Conservation (phyloP, 768 basidiomycete species). For the Termitomyces sp. region DNA sequence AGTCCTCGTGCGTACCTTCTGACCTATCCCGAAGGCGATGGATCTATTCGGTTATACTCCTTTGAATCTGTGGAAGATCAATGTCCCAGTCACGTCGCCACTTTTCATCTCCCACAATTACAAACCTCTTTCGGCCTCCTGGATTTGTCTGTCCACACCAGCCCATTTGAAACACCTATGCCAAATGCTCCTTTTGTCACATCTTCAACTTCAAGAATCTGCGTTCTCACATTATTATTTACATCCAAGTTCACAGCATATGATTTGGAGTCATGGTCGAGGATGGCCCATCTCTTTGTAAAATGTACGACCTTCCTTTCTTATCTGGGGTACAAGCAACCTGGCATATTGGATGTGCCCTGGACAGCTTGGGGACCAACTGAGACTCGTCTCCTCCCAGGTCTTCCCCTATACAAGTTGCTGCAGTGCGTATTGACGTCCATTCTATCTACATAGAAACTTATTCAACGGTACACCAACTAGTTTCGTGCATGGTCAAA, state of each 20-base stretch:
- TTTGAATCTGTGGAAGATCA: slow-evolving; percentile 19
- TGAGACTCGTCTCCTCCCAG: not conserved
- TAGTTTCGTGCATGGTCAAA: not conserved
- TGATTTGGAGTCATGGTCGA: no score
- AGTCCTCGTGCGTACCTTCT: slow-evolving; percentile 35
- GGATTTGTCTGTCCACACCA: no score
- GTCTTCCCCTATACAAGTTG: not conserved
- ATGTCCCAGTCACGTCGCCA: no score
- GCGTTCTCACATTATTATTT: slow-evolving; percentile 7
- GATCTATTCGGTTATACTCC: slow-evolving; percentile 37
- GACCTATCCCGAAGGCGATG: slow-evolving; percentile 18
- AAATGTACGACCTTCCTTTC: no score
- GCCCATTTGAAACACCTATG: slow-evolving; percentile 14
- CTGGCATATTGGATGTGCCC: not conserved
- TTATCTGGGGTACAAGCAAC: no score
- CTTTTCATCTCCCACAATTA: slow-evolving; percentile 14
- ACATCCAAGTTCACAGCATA: no score
- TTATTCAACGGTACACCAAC: not conserved
- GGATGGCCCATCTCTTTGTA: no score
- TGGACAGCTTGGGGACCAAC: not conserved
- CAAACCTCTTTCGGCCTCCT: slow-evolving; percentile 4
- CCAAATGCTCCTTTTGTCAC: slow-evolving; percentile 18
- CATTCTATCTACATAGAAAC: not conserved
- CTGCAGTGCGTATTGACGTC: not conserved
- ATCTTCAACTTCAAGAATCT: slow-evolving; percentile 5